Base-by-base conservation (phyloP, 768 basidiomycete genomes). In the Boletus insuetus region DNA sequence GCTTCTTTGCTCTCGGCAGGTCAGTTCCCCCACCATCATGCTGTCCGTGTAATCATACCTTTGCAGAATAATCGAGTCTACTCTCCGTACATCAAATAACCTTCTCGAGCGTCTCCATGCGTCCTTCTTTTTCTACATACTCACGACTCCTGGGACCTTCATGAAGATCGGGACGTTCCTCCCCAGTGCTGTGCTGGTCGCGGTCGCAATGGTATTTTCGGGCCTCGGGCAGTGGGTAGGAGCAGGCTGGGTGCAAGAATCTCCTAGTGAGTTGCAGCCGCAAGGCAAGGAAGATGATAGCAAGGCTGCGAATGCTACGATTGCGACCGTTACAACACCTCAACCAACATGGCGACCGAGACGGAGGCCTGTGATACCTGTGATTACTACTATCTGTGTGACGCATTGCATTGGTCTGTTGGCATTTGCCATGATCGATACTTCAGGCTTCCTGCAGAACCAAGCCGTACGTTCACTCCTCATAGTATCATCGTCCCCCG, bases 51-150 rank as follows among this genome's bases (percentile, higher is more conserved):
- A 34, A 43, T 46, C 43, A 61, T 22, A 17, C 26, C 10, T 49
- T 24, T 24, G 24, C 55, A 95, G 94, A 42, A 80, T 87, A 43
- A 67, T 94, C 37, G 97, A 99, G 73, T 94, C 93, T 2, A 85
- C 89, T 14, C 78, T 97, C 32, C 83, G 95, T 54, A 91, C 94
- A 14, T 83, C 86, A 67, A 98, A 97, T 72, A 99, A 99, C 67
- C 81, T 98, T 7, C 80, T 98, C 19, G 97, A 99, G 67, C 85
- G 97, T 16, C 83, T 98, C 20, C 97, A 99, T 69, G 95, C 95
- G 2, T 98, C 96, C 0, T 95, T 96, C 73, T 98, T 98, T 77
- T 94, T 98, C 75, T 98, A 95, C 74, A 77, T 98, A 57, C 62
- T 74, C 20, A 67, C 71, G 13, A 72, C 75, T 38, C 78, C 84